phyloP scores from a whole-genome alignment of 2,329 filamentous ascomycete genomes.

The Botrytis fabae region DNA sequence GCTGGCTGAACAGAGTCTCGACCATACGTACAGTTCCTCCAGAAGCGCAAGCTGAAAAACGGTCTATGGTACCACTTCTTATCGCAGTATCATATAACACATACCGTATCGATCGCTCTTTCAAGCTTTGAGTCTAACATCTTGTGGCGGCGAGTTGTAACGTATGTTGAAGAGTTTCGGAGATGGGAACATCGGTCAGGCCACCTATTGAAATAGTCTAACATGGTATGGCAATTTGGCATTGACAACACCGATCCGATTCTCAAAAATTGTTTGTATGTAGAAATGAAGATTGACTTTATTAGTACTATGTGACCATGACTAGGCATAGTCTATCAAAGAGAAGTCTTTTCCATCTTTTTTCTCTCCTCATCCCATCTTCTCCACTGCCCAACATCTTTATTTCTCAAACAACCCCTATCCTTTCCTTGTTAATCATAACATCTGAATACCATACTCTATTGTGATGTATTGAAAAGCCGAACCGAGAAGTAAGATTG shows the following conservation, averaged over 20 bases:
- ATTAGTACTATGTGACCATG: neutral
- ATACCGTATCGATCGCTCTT: neutral
- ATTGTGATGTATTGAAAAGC: neutral
- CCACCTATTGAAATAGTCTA: neutral
- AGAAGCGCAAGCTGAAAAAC: neutral
- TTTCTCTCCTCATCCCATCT: neutral
- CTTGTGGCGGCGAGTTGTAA: neutral
- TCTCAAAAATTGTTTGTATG: neutral
- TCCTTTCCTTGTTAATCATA: neutral
- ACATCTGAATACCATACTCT: neutral
- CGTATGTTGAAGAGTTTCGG: neutral
- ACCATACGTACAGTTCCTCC: neutral
- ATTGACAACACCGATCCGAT: neutral
- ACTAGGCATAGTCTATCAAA: neutral
- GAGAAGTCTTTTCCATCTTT: neutral
- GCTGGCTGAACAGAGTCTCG: neutral
- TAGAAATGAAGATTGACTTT: neutral
- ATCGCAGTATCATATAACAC: neutral
- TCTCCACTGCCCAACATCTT: neutral
- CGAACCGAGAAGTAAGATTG: neutral
- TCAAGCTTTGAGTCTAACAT: neutral
- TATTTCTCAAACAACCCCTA: neutral
- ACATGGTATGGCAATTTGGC: neutral
- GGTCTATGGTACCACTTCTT: neutral
- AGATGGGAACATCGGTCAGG: neutral